phyloP scores from a whole-genome alignment of 2,329 filamentous ascomycete species.

The Pseudomassariella vexata region DNA sequence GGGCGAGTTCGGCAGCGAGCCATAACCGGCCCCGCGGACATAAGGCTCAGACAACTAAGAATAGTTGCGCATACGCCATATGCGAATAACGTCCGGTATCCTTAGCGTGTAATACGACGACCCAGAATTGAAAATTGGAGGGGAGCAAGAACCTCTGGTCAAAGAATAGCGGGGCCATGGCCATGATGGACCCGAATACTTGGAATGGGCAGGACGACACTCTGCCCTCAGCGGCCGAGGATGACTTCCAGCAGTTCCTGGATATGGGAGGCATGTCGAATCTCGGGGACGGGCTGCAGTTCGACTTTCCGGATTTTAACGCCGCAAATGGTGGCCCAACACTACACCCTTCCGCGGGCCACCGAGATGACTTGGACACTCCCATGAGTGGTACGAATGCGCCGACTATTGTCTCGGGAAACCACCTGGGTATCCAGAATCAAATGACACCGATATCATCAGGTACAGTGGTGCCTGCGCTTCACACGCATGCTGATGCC shows the following conservation, averaged over 20 bases:
- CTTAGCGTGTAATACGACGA: too few species aligned
- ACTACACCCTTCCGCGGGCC: slow-evolving; percentile 27
- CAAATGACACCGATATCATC: slow-evolving; percentile 45
- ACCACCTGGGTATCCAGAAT: slow-evolving; percentile 33
- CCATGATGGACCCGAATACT: slow-evolving; percentile 46
- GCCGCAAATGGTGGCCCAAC: slow-evolving; percentile 30
- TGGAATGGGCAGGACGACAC: slow-evolving; percentile 55
- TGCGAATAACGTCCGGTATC: too few species aligned
- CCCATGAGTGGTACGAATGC: slow-evolving; percentile 42
- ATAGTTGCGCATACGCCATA: too few species aligned
- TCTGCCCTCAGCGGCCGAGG: slow-evolving; percentile 44
- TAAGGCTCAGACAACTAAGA: too few species aligned
- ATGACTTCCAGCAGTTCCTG: slow-evolving; percentile 61
- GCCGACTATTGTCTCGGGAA: slow-evolving; percentile 28
- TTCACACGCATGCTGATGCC: slow-evolving; percentile 42
- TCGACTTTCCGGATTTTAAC: slow-evolving; percentile 54
- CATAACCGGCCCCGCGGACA: too few species aligned
- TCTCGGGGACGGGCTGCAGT: slow-evolving; percentile 48
- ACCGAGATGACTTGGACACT: slow-evolving; percentile 41
- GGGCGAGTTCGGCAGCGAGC: too few species aligned
- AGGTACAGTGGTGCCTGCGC: slow-evolving; percentile 35
- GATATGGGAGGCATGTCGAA: slow-evolving; percentile 52
- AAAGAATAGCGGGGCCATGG: slow-evolving; percentile 15
- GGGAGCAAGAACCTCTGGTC: too few species aligned
- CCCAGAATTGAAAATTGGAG: too few species aligned